Percentiles rank a stretch among this genome's conserved stretches.
Conservation (phyloP, 2,329 filamentous ascomycete genomes). For the Talaromyces amestolkiae region DNA sequence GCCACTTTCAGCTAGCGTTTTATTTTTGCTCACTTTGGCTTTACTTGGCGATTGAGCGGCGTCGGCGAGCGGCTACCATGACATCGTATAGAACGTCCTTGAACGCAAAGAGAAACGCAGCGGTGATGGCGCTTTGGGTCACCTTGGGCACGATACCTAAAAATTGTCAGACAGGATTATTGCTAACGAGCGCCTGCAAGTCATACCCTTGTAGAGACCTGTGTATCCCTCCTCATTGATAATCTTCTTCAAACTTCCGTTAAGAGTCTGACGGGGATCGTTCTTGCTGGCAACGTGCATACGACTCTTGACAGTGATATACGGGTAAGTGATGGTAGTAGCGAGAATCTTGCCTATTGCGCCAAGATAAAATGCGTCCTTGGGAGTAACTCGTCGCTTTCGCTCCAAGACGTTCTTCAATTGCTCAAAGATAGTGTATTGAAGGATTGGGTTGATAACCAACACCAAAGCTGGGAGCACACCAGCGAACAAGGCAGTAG, state of each 20-base stretch:
- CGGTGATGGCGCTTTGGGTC: slow-evolving; percentile 92
- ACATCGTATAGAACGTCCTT: slow-evolving; percentile 89
- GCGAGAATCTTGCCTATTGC: slow-evolving; percentile 93
- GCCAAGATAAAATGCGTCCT: slow-evolving; percentile 84
- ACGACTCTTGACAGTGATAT: slow-evolving; percentile 97
- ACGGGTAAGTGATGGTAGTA: slow-evolving; percentile 92
- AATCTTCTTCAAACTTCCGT: slow-evolving; percentile 72
- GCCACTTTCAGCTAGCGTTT: neutral
- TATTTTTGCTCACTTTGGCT: neutral
- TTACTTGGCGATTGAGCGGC: slow-evolving; percentile 32
- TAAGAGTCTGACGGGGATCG: slow-evolving; percentile 76
- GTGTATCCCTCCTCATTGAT: slow-evolving; percentile 85
- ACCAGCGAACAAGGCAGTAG: slow-evolving; percentile 80
- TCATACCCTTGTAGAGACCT: slow-evolving; percentile 85
- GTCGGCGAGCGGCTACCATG: slow-evolving; percentile 38
- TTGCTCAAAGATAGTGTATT: slow-evolving; percentile 99
- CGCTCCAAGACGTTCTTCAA: slow-evolving; percentile 88
- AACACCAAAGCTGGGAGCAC: slow-evolving; percentile 89
- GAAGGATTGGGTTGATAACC: slow-evolving; percentile 96
- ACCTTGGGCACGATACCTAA: slow-evolving; percentile 93
- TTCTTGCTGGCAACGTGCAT: slow-evolving; percentile 86
- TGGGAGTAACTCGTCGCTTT: slow-evolving; percentile 72
- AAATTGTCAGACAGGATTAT: neutral
- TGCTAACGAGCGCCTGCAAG: neutral
- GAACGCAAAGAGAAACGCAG: slow-evolving; percentile 94